Evolutionary conservation across 2,329 filamentous ascomycete species (phyloP).

Genomic region (Colletotrichum spinosum): DNA sequence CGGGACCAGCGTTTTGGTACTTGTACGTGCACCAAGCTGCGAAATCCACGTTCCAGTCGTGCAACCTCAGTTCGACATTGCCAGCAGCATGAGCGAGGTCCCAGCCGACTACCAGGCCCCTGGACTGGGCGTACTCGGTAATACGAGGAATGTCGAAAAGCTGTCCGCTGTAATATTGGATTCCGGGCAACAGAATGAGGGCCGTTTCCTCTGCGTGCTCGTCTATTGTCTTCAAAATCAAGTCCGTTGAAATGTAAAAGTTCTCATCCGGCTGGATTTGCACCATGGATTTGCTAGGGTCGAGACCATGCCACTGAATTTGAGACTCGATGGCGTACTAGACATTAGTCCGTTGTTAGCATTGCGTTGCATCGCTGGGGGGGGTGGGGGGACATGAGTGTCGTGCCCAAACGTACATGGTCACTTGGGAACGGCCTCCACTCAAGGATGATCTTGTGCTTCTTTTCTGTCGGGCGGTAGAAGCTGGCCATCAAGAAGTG

Average conservation of each 20-base stretch:
- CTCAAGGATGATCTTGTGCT: slow-evolving; percentile 87
- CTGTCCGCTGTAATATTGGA: slow-evolving; percentile 87
- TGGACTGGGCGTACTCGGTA: slow-evolving; percentile 75
- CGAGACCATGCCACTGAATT: slow-evolving; percentile 75
- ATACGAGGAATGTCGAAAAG: slow-evolving; percentile 80
- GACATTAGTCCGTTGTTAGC: background rate
- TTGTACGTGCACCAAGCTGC: slow-evolving; percentile 89
- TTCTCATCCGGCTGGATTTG: slow-evolving; percentile 74
- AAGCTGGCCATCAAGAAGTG: slow-evolving; percentile 88
- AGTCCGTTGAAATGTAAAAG: slow-evolving; percentile 71
- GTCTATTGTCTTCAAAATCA: slow-evolving; percentile 76
- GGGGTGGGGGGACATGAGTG: too few species aligned
- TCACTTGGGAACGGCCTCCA: slow-evolving; percentile 92
- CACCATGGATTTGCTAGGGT: slow-evolving; percentile 77
- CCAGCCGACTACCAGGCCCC: slow-evolving; percentile 78
- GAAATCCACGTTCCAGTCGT: slow-evolving; percentile 86
- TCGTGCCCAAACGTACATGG: slow-evolving; percentile 62
- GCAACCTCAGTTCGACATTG: slow-evolving; percentile 77
- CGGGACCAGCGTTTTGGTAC: slow-evolving; percentile 82
- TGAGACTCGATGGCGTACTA: slow-evolving; percentile 89
- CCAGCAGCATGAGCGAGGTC: slow-evolving; percentile 82
- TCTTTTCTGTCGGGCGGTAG: slow-evolving; percentile 74
- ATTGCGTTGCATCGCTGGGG: too few species aligned
- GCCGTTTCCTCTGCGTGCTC: slow-evolving; percentile 74
- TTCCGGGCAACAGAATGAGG: slow-evolving; percentile 78